Base-by-base conservation (phyloP, 352 stramenopile genomes). In the Blastocystis sp. region DNA sequence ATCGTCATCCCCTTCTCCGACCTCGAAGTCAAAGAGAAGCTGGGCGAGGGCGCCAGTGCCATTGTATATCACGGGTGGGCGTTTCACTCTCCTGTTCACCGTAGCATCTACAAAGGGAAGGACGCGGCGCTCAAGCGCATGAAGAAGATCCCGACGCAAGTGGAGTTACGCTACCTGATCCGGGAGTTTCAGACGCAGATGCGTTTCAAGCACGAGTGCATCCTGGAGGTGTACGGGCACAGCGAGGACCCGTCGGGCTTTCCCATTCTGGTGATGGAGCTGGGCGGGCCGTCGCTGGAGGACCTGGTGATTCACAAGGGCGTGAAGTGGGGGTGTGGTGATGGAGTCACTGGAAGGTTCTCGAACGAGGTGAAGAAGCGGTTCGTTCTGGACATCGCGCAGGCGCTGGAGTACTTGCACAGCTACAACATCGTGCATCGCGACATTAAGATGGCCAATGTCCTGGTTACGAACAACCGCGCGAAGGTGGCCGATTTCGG, bases 391-490 rank as follows among this genome's bases (percentile, higher is more conserved):
- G 57, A 84, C 43, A 64, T 84, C 3, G 74, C 74, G 45, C 38
- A 92, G 45, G 90, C 91, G 34, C 90, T 94, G 19, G 77, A 77
- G 28, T 93, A 92, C 45, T 92, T 91, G 48, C 92, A 94, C 80
- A 87, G 82, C 40, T 89, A 92, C 10, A 90, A 91, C 11, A 89
- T 93, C 6, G 92, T 92, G 2, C 92, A 94, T 91, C 90, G 92
- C 52, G 92, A 94, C 87, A 90, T 94, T 42, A 94, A 87, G 63
- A 34, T 84, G 34, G 84, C 48, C 0, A 79, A 70, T 52, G 60
- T 81, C 10, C 34, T 82, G 17, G 17, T 93, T 38, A 92, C 91
- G 24, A 91, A 94, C 76, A 93, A 93, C 76, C 84, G 92, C 1
- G 80, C 66, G 78, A 91, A 89, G 63, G 87, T 91, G 43, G 48